Conservation (phyloP, 257 asterid genomes). For the Lantana camara region DNA sequence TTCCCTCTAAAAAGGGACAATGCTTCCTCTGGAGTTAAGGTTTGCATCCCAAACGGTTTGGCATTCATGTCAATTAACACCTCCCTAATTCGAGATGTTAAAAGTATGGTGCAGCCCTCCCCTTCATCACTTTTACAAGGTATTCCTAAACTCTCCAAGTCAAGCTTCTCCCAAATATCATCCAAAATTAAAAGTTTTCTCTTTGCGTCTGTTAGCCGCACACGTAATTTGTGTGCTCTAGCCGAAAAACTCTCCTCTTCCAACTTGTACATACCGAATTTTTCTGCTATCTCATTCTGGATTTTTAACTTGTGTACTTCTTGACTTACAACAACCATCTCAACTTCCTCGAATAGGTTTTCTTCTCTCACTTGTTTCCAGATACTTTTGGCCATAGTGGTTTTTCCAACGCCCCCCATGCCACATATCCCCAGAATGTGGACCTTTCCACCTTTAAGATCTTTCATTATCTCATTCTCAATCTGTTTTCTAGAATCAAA, state of each 20-base stretch:
- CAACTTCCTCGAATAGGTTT: conserved; percentile 18
- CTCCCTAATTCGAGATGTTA: conserved; percentile 19
- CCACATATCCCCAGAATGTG: conserved; percentile 18
- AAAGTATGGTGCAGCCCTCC: conserved; percentile 18
- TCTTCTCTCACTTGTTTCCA: neutral
- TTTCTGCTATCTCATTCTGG: conserved; percentile 10
- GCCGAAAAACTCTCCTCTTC: neutral
- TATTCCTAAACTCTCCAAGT: conserved; percentile 17
- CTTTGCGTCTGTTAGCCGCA: neutral
- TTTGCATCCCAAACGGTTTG: neutral
- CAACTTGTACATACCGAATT: neutral
- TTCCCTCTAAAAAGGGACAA: conserved; percentile 31
- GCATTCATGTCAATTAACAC: conserved; percentile 20
- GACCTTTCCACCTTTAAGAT: neutral
- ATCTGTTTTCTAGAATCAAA: conserved; percentile 8
- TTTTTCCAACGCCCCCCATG: neutral
- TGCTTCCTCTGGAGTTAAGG: conserved; percentile 27
- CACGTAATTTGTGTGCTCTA: conserved; percentile 5
- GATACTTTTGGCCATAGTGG: conserved; percentile 1
- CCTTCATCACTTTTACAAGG: neutral
- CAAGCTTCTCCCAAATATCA: conserved; percentile 31
- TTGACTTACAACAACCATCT: conserved; percentile 10
- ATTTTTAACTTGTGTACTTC: neutral
- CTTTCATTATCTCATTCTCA: neutral
- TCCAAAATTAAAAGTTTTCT: conserved; percentile 36